Conservation (phyloP, 1,139 yeast species). For the Magnusiomyces fungicola region DNA sequence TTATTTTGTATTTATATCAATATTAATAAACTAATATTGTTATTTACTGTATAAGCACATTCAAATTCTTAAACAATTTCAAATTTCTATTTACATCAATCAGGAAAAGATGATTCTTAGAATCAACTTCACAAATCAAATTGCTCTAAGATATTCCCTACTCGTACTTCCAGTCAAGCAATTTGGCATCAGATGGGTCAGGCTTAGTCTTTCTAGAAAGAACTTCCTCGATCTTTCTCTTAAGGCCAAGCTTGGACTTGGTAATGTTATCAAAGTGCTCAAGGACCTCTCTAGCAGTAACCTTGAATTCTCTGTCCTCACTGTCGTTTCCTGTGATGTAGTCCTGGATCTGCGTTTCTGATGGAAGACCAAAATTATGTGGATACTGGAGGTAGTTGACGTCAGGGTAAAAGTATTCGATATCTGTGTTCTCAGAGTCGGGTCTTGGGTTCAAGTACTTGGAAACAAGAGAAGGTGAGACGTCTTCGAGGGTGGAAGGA, state of each 20-base stretch:
- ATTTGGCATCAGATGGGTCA: neutral
- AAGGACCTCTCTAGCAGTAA: conserved; percentile 57
- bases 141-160: neutral
- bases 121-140: too few relatives aligned
- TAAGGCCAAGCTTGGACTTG: conserved; percentile 21
- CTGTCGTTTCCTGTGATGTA: conserved; percentile 62
- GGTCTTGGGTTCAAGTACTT: conserved; percentile 17
- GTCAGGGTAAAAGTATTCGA: conserved; percentile 40
- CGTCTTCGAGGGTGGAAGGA: conserved; percentile 32
- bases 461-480: conserved; percentile 17
- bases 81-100: too few relatives aligned
- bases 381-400: conserved; percentile 61
- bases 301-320: conserved; percentile 53
- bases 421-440: conserved; percentile 23
- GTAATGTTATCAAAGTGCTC: conserved; percentile 49
- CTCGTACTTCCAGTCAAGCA: conserved; percentile 6
- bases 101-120: too few relatives aligned
- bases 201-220: conserved; percentile 3
- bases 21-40: too few relatives aligned
- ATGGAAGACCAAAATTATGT: conserved; percentile 72
- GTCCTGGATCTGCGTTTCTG: conserved; percentile 48
- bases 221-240: conserved; percentile 2
- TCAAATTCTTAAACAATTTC: too few relatives aligned
- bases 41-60: too few relatives aligned
- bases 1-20: too few relatives aligned